A percentile compares a stretch with the other conserved stretches of the same genome.
Conservation (phyloP, 129 eudicot genomes). For the Escallonia herrerae region DNA sequence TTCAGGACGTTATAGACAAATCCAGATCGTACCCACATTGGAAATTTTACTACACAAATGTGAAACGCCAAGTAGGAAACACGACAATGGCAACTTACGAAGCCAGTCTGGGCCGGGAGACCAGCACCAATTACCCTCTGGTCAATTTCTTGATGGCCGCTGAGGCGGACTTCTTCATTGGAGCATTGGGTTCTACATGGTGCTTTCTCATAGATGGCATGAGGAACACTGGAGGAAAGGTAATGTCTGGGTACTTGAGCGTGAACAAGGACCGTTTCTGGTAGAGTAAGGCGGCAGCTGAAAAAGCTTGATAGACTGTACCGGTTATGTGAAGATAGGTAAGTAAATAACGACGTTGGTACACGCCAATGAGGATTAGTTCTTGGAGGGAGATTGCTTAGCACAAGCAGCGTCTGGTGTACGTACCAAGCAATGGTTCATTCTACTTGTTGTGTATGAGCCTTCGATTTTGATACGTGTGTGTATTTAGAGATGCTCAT, state of each 20-base stretch:
- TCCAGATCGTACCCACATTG: constrained; percentile 45
- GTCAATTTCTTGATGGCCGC: constrained; percentile 94
- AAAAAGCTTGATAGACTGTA: constrained; percentile 3
- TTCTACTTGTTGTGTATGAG: not conserved
- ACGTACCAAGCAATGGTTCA: not conserved
- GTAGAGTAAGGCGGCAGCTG: constrained; percentile 21
- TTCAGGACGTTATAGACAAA: constrained; percentile 62
- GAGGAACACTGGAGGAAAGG: constrained; percentile 98
- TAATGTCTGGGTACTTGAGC: constrained; percentile 93
- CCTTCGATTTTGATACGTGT: not conserved
- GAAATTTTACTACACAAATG: constrained; percentile 82
- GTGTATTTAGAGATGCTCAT: not conserved
- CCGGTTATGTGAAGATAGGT: not conserved
- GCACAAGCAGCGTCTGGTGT: not conserved
- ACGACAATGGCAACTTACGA: constrained; percentile 83
- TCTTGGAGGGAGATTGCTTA: not conserved
- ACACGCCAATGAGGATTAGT: not conserved
- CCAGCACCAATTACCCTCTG: constrained; percentile 88
- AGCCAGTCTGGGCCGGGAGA: constrained; percentile 78
- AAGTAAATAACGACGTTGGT: not conserved
- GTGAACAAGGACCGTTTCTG: constrained; percentile 97
- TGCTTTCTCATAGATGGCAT: constrained; percentile 94
- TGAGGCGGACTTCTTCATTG: constrained; percentile 85
- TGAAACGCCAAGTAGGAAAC: constrained; percentile 75
- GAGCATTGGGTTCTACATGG: constrained; percentile 98